Base-by-base conservation (phyloP, 129 eudicot genomes). In the Lonicera japonica region DNA sequence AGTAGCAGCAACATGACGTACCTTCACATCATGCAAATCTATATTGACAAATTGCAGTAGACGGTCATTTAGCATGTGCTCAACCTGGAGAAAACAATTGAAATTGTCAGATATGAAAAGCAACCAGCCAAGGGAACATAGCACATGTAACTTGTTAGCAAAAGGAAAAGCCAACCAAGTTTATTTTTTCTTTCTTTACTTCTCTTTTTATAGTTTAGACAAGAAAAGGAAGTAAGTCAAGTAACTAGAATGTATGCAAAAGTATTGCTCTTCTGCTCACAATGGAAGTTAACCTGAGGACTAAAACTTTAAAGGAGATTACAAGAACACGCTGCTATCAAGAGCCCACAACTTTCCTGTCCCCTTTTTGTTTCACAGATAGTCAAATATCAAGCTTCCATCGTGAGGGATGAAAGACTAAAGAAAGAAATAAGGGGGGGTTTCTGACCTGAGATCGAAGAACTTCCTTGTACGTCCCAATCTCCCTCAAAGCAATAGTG, bases 381-480 rank as follows among this genome's bases (percentile, higher is more conserved):
- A 50, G 18, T 20, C 19, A 16, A 50, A 5, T 17, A 50, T 50
- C 20, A 15, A 20, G 55, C 19, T 50, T 43, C 50, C 50, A 14
- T 43, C 50, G 16, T 4, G 13, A 54, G 10, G 21, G 58, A 15
- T 25, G 10, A 54, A 20, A 12, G 13, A 51, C 8, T n/a, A 51
- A 51, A 21, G 20, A 8, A 8, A 16, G 56, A 51, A 51, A 16
- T n/a, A 57, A 14, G 17, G 54, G 54, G 43, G 45, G 15, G 50
- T 64, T 65, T 13, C 56, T 58, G 38, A 88, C 99, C 99, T 92
- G 99, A 40, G 99, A 92, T 56, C 99, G 87, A 80, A 92, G 99
- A 60, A 92, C 99, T 83, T 92, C 99, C 75, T 92, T 92, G 54
- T 92, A 92, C 12, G 96, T 92, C 65, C 99, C 99, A 56, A 92